These are phyloP conservation scores for Pseudonitzschia multiseries DNA, from an alignment of 108 stramenopile genomes.

Conservation along the genomic window DNA sequence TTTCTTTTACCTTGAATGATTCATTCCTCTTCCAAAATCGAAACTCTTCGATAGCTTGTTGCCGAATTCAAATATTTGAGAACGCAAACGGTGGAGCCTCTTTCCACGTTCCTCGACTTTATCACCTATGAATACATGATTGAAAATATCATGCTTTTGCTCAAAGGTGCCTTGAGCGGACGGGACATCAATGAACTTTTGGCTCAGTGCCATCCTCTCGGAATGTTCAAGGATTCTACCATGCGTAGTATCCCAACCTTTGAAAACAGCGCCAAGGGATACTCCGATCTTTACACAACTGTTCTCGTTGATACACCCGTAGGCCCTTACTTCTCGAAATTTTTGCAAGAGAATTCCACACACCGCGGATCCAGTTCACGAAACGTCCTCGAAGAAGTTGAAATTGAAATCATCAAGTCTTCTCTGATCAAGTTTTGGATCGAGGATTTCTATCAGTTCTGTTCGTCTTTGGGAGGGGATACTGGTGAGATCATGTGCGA, in stretches of 20 bases:
- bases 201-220: slow-evolving; percentile 98
- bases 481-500: slow-evolving; percentile 95
- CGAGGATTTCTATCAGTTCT: slow-evolving; percentile 93
- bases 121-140: slow-evolving; percentile 99
- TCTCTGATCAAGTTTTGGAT: slow-evolving; percentile 97
- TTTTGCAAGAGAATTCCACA: slow-evolving; percentile 77
- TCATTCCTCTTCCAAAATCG: neutral
- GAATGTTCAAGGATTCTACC: slow-evolving; percentile 96
- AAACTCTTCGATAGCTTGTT: slow-evolving; percentile 68
- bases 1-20: neutral
- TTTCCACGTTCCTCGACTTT: slow-evolving; percentile 97
- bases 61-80: slow-evolving; percentile 96
- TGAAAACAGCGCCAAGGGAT: slow-evolving; percentile 90
- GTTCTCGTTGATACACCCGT: slow-evolving; percentile 99
- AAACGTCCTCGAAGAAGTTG: slow-evolving; percentile 95
- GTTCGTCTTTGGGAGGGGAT: slow-evolving; percentile 87
- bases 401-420: slow-evolving; percentile 98
- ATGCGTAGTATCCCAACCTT: slow-evolving; percentile 98
- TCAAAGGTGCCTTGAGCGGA: slow-evolving; percentile 94
- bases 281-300: slow-evolving; percentile 97
- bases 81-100: slow-evolving; percentile 94
- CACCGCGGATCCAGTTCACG: slow-evolving; percentile 64
- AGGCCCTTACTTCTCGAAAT: slow-evolving; percentile 93
- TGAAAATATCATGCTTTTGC: slow-evolving; percentile 98
- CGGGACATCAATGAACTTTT: slow-evolving; percentile 96